A percentile compares a stretch with the other conserved stretches of the same genome.
Conservation (phyloP, 2,329 filamentous ascomycete genomes). For the Pleurostoma richardsiae region DNA sequence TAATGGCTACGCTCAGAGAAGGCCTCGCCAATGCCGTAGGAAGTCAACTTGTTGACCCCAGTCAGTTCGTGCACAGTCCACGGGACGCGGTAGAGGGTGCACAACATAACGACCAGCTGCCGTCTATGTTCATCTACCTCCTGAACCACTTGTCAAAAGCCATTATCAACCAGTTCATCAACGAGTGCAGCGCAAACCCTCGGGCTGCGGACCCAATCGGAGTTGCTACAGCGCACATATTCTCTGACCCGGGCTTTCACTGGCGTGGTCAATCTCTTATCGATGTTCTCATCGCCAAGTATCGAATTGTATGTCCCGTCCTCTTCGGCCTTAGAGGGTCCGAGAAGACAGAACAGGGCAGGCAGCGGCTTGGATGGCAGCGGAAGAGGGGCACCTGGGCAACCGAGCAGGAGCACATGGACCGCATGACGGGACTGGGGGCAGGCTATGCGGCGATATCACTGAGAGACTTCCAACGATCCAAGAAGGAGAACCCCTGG, state of each 20-base stretch:
- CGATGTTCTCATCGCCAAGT: constrained; percentile 78
- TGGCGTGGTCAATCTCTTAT: constrained; percentile 64
- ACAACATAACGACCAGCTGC: constrained; percentile 41
- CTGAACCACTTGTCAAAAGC: constrained; percentile 68
- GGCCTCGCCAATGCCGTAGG: constrained; percentile 42
- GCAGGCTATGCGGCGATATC: constrained; percentile 81
- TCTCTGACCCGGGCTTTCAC: constrained; percentile 57
- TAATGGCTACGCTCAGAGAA: constrained; percentile 46
- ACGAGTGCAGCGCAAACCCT: constrained; percentile 53
- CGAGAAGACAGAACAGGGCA: constrained; percentile 67
- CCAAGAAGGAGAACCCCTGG: constrained; percentile 65
- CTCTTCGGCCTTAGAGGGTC: constrained; percentile 78
- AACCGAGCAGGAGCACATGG: constrained; percentile 67
- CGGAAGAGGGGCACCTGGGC: constrained; percentile 56
- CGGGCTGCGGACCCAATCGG: constrained; percentile 68
- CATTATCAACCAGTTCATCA: constrained; percentile 60
- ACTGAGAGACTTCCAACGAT: constrained; percentile 73
- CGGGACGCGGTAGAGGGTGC: constrained; percentile 33
- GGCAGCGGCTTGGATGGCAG: constrained; percentile 68
- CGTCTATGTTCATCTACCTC: constrained; percentile 63
- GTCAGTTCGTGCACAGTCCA: constrained; percentile 39
- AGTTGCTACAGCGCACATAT: constrained; percentile 62
- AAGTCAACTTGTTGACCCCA: constrained; percentile 43
- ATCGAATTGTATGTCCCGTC: constrained; percentile 73
- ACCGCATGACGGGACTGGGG: constrained; percentile 78